These are phyloP conservation scores for Dictyostelium intermedium DNA, from an alignment of 78 protist genomes.

Conservation along the genomic window DNA sequence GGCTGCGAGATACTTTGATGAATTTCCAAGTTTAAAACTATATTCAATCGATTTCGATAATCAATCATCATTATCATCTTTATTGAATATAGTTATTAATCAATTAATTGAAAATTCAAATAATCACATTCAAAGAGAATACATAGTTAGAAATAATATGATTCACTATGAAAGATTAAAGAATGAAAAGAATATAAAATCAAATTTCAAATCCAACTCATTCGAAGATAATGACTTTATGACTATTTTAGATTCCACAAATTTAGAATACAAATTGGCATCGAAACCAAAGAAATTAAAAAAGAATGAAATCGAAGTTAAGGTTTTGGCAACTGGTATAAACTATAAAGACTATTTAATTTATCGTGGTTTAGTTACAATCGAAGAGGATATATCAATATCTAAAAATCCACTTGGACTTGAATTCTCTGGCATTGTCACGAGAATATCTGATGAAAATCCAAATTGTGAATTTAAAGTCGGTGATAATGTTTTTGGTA, in stretches of 20 bases:
- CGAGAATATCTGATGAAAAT: neutral
- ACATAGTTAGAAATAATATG: neutral
- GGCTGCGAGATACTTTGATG: neutral
- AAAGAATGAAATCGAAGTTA: conserved; percentile 33
- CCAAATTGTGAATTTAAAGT: neutral
- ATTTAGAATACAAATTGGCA: neutral
- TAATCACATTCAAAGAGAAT: neutral
- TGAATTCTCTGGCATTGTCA: conserved; percentile 3
- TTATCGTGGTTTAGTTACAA: conserved; percentile 13
- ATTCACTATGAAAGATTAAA: conserved; percentile 15
- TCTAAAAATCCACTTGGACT: neutral
- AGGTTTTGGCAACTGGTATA: conserved; percentile 38
- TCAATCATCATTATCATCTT: neutral
- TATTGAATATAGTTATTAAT: neutral
- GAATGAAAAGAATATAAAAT: neutral
- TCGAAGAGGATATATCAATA: neutral
- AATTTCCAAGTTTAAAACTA: neutral
- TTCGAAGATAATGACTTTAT: neutral
- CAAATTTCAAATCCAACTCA: neutral
- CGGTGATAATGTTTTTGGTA: conserved; percentile 13
- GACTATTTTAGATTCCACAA: neutral
- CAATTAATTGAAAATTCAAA: neutral
- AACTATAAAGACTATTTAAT: conserved; percentile 43
- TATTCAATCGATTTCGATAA: neutral
- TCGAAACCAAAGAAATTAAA: neutral